These are phyloP conservation scores for Picochlorum sp. DNA, from an alignment of 139 green algal species.

Conservation along the genomic window DNA sequence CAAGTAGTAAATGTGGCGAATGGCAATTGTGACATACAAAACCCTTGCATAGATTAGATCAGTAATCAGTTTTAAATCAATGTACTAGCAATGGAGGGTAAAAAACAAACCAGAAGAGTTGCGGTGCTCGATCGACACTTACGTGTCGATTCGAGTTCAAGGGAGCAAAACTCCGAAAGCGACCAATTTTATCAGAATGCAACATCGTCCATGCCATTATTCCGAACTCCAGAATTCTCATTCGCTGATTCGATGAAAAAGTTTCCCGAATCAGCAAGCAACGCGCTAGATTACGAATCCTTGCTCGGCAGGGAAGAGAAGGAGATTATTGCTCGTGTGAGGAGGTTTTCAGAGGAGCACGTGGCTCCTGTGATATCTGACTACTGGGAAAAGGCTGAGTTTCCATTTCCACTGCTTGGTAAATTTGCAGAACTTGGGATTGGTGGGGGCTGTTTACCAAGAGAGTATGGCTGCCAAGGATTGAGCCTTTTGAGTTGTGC, in stretches of 20 bases:
- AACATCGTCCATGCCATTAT: too few species aligned
- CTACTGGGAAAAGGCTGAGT: constrained; percentile 87
- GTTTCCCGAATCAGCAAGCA: constrained; percentile 58
- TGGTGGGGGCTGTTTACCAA: constrained; percentile 57
- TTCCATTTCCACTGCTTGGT: constrained; percentile 71
- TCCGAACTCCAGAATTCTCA: constrained; percentile 23
- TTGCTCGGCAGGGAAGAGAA: constrained; percentile 60
- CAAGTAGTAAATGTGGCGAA: too few species aligned
- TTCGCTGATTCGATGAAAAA: constrained; percentile 52
- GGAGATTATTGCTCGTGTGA: constrained; percentile 41
- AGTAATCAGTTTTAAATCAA: too few species aligned
- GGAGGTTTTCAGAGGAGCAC: constrained; percentile 70
- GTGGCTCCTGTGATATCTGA: constrained; percentile 77
- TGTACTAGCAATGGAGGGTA: too few species aligned
- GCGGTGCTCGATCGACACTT: too few species aligned
- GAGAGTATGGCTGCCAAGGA: constrained; percentile 70
- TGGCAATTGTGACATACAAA: too few species aligned
- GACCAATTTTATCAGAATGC: too few species aligned
- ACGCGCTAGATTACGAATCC: constrained; percentile 59
- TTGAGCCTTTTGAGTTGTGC: constrained; percentile 36
- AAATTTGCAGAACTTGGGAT: constrained; percentile 56
- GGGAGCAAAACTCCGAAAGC: too few species aligned
- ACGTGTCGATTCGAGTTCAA: too few species aligned
- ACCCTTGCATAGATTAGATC: too few species aligned
- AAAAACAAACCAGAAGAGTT: too few species aligned